Evolutionary conservation across 2,329 filamentous ascomycete species (phyloP), one percentile per base, ranked within the genome.

Genomic region (Escovopsis sp.): DNA sequence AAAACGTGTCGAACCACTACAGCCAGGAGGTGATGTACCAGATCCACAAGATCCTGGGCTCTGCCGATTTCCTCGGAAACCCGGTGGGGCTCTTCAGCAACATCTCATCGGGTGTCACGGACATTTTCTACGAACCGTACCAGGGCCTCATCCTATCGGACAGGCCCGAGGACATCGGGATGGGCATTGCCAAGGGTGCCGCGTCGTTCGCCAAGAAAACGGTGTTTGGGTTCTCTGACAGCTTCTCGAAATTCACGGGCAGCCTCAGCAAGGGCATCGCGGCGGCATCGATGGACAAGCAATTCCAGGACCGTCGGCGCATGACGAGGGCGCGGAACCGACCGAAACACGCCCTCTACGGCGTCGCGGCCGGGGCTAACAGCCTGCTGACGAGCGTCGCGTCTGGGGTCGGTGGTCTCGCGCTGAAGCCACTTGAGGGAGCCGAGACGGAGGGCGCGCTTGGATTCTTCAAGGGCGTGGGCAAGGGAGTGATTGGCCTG

Each of bases 71-170:
- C 73, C 70, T 98, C 6, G 91, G 91, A 33, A 98, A 98, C 54
- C 91, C 91, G 0, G 93, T 98, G 12, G 91, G 91, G 37, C 69
- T 98, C 36, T 98, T 98, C 77, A 96, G 94, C 67, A 98, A 89
- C 58, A 84, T 98, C 61, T 94, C 86, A 53, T 98, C 91, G 38
- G 91, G 93, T 53, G 85, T 98, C 42, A 88, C 85, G 18, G 91
- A 95, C 59, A 94, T 98, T 58, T 98, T 98, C 67, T 98, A 98
- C 69, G 93, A 98, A 60, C 91, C 91, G 33, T 98, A 98, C 65
- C 91, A 98, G 66, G 85, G 93, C 19, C 76, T 98, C 39, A 93
- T 98, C 59, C 85, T 94, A 72, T 94, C 88, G 1, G 91, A 98
- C 59, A 78, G 85, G 51, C 93, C 91, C 2, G 89, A 96, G 60